phyloP scores from a whole-genome alignment of 345 rosid genomes.

The Streptanthus diversifolius region DNA sequence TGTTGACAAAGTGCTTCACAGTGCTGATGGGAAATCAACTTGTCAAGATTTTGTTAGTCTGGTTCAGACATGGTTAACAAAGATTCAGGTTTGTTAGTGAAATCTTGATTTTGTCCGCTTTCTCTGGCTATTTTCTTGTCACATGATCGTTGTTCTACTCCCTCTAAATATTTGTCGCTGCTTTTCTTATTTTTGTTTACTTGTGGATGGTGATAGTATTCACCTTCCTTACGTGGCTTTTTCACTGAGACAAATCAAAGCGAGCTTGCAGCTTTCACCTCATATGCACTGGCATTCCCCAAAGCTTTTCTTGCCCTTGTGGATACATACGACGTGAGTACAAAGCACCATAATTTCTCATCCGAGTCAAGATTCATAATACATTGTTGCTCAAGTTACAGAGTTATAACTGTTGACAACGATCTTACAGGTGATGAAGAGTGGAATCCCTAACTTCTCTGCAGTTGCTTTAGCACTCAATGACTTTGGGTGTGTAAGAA shows the following conservation, averaged over 20 bases:
- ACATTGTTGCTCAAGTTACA: not conserved
- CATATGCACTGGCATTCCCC: constrained; percentile 95
- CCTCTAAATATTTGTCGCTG: not conserved
- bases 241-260: constrained; percentile 90
- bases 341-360: not conserved
- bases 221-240: constrained; percentile 44
- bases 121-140: not conserved
- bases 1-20: constrained; percentile 51
- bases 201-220: constrained; percentile 45
- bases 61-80: constrained; percentile 72
- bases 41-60: constrained; percentile 83
- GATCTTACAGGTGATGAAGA: constrained; percentile 64
- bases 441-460: constrained; percentile 94
- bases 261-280: constrained; percentile 88
- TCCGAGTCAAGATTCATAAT: not conserved
- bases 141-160: not conserved
- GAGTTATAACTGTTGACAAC: constrained; percentile 8
- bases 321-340: constrained; percentile 87
- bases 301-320: constrained; percentile 78
- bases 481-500: constrained; percentile 64
- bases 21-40: constrained; percentile 58
- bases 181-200: constrained; percentile 10
- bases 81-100: constrained; percentile 57
- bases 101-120: not conserved
- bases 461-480: constrained; percentile 87